Evolutionary conservation across 163 green algal species (phyloP).

Genomic region (Coccomyxa subellipsoidea): DNA sequence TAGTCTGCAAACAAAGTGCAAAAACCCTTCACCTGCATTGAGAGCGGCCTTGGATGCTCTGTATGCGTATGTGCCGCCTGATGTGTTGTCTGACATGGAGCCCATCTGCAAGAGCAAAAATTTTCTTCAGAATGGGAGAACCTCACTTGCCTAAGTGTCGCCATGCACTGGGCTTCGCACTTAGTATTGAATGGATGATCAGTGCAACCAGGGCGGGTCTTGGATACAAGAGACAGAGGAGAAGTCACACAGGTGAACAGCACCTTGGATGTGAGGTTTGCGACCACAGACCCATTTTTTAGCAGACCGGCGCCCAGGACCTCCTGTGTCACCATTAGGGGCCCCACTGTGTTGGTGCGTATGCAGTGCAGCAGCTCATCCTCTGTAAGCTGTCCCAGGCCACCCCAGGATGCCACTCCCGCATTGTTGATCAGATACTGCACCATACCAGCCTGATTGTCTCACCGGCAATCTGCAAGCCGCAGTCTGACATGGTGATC

Average conservation of each 20-base stretch:
- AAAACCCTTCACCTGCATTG: slow-evolving; percentile 18
- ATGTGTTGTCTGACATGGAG: slow-evolving; percentile 45
- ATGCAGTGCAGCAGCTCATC: slow-evolving; percentile 28
- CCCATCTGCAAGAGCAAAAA: slow-evolving; percentile 37
- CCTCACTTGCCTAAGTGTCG: too few species aligned
- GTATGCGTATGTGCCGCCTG: slow-evolving; percentile 49
- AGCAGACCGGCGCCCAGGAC: slow-evolving; percentile 22
- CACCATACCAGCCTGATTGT: not conserved
- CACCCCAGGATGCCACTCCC: slow-evolving; percentile 8
- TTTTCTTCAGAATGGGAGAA: too few species aligned
- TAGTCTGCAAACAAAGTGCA: too few species aligned
- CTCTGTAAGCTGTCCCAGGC: not conserved
- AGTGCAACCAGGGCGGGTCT: too few species aligned
- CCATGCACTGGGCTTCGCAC: too few species aligned
- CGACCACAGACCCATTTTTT: slow-evolving; percentile 11
- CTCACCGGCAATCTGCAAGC: too few species aligned
- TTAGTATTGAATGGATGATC: too few species aligned
- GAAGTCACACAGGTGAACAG: too few species aligned
- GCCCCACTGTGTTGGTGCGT: slow-evolving; percentile 25
- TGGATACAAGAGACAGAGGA: too few species aligned
- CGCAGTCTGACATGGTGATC: too few species aligned
- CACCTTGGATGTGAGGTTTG: slow-evolving; percentile 35
- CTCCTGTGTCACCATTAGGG: slow-evolving; percentile 26
- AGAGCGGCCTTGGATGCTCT: slow-evolving; percentile 45
- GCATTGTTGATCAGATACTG: slow-evolving; percentile 30